A percentile compares a stretch with the other conserved stretches of the same genome.
These are phyloP conservation scores for Cokeromyces recurvatus DNA, from an alignment of 371 early-diverging fungal species.

Conservation along the genomic window DNA sequence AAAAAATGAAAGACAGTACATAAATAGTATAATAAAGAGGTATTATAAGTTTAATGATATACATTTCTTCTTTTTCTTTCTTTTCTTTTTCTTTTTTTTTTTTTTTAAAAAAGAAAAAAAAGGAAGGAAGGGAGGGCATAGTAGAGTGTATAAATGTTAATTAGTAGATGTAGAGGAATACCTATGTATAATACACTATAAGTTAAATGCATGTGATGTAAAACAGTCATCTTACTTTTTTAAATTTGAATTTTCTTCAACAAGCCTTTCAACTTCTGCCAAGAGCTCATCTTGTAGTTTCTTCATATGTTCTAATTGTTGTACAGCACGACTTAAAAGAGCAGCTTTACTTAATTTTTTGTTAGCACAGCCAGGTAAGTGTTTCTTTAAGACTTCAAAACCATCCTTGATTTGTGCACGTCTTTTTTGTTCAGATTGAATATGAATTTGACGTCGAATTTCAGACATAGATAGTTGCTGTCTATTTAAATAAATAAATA, in stretches of 20 bases:
- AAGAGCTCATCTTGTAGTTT: slow-evolving; percentile 20
- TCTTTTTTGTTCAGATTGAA: slow-evolving; percentile 32
- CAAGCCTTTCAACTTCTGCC: slow-evolving; percentile 21
- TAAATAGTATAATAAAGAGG: no score
- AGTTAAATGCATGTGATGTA: no score
- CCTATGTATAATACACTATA: no score
- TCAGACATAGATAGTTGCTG: slow-evolving; percentile 11
- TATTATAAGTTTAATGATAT: no score
- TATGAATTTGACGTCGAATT: slow-evolving; percentile 26
- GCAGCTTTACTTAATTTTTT: slow-evolving; percentile 41
- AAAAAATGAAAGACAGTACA: no score
- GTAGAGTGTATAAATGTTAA: no score
- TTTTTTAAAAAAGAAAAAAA: no score
- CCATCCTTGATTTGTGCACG: slow-evolving; percentile 30
- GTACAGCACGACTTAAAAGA: slow-evolving; percentile 27
- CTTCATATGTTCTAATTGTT: slow-evolving; percentile 24
- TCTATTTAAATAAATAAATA: background rate
- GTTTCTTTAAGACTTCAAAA: slow-evolving; percentile 22
- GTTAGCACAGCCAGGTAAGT: slow-evolving; percentile 23
- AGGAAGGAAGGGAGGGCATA: no score
- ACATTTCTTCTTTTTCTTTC: no score
- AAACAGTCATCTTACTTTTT: no score
- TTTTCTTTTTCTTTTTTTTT: no score
- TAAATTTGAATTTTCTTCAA: slow-evolving; percentile 26
- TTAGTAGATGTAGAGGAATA: no score